Percentiles rank a stretch among this genome's conserved stretches.
phyloP scores from a whole-genome alignment of 331 rosid species.

The Cucumis variabilis region DNA sequence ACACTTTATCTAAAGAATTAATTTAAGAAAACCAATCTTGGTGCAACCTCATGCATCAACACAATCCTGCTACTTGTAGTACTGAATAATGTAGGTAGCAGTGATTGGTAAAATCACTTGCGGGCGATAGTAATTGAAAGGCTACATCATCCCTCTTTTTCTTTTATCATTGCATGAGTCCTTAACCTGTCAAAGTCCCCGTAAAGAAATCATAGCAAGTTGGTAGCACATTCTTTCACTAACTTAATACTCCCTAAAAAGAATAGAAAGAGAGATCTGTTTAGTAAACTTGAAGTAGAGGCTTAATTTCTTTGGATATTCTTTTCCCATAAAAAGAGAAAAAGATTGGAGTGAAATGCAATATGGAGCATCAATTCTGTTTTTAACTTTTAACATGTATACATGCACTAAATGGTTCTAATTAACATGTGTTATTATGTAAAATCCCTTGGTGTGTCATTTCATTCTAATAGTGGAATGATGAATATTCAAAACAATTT shows the following conservation, averaged over 20 bases:
- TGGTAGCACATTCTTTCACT: too few relatives aligned
- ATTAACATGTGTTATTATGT: slow-evolving; percentile 15
- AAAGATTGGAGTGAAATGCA: background rate
- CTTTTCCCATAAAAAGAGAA: too few relatives aligned
- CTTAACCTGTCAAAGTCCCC: background rate
- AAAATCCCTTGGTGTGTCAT: background rate
- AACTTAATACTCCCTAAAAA: too few relatives aligned
- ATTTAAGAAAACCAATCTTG: too few relatives aligned
- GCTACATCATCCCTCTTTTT: too few relatives aligned
- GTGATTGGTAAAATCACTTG: too few relatives aligned
- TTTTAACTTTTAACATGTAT: background rate
- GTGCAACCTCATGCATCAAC: too few relatives aligned
- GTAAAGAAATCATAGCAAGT: background rate
- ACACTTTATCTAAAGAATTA: too few relatives aligned
- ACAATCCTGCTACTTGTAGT: too few relatives aligned
- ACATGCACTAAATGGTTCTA: slow-evolving; percentile 27
- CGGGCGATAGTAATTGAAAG: too few relatives aligned
- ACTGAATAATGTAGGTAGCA: too few relatives aligned
- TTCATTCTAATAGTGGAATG: background rate
- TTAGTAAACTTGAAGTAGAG: background rate
- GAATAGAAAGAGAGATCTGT: background rate
- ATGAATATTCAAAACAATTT: background rate
- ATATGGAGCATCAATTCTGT: slow-evolving; percentile 4
- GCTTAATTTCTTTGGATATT: too few relatives aligned
- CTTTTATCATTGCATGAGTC: background rate